Evolutionary conservation across 768 basidiomycete species (phyloP).

Genomic region (Boletus vinaceobasis): DNA sequence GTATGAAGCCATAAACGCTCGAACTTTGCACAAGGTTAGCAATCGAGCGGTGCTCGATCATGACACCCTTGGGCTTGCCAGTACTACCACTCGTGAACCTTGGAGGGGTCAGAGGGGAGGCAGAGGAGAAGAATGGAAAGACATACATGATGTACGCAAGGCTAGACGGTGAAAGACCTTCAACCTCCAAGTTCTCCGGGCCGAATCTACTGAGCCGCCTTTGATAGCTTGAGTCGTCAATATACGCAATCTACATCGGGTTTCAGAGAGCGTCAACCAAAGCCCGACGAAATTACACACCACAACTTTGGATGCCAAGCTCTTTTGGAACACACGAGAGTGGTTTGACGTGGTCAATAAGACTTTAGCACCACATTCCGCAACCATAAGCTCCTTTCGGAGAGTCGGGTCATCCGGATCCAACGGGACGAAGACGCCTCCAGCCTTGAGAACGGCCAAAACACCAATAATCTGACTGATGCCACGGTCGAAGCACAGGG

Average conservation of each 20-base stretch:
- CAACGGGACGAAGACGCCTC: conserved; percentile 23
- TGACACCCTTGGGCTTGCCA: conserved; percentile 24
- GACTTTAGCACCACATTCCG: conserved; percentile 26
- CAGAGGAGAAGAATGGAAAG: background rate
- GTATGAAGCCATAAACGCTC: conserved; percentile 20
- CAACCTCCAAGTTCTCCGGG: conserved; percentile 18
- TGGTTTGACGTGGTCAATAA: conserved; percentile 26
- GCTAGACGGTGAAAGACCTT: conserved; percentile 19
- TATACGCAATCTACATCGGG: conserved; percentile 21
- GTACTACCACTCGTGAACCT: conserved; percentile 25
- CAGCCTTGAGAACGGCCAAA: conserved; percentile 33
- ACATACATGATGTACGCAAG: conserved; percentile 29
- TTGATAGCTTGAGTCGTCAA: conserved; percentile 28
- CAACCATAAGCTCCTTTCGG: conserved; percentile 28
- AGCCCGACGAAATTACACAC: conserved; percentile 1
- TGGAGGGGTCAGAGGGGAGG: background rate
- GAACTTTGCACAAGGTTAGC: conserved; percentile 22
- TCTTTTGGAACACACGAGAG: conserved; percentile 22
- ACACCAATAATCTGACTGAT: conserved; percentile 28
- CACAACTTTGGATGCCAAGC: conserved; percentile 21
- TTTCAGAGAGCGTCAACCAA: background rate
- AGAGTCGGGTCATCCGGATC: conserved; percentile 30
- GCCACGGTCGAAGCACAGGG: conserved; percentile 30
- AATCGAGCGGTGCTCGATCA: conserved; percentile 23
- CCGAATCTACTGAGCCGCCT: conserved; percentile 16